Percentiles rank a stretch among this genome's conserved stretches.
Evolutionary conservation across 495 filamentous ascomycete genomes (phyloP).

Genomic region (Hypoxylon trugodes): DNA sequence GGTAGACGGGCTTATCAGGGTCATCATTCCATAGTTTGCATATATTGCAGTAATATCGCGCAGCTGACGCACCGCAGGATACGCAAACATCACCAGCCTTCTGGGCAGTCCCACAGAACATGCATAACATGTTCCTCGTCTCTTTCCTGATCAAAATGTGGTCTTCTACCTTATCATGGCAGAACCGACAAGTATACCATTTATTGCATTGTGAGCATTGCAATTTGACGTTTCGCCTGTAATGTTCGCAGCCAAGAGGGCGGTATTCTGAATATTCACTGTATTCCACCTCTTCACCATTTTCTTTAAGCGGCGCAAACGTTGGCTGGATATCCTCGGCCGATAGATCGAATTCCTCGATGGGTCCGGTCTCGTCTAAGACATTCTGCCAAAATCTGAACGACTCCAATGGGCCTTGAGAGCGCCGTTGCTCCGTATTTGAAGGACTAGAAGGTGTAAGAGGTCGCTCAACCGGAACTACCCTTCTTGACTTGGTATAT

Average conservation of each 20-base stretch:
- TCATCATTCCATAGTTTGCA: conserved; percentile 99
- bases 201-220: conserved; percentile 87
- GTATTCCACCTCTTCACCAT: conserved; percentile 47
- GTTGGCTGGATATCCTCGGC: conserved; percentile 76
- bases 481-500: conserved; percentile 64
- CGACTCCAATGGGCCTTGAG: conserved; percentile 42
- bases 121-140: conserved; percentile 97
- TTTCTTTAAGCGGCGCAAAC: conserved; percentile 62
- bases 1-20: conserved; percentile 89
- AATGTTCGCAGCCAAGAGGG: conserved; percentile 86
- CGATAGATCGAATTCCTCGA: conserved; percentile 71
- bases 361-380: conserved; percentile 39
- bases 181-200: conserved; percentile 97
- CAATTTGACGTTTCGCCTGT: conserved; percentile 93
- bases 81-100: conserved; percentile 79
- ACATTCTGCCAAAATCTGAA: conserved; percentile 54
- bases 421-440: conserved; percentile 34
- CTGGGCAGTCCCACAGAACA: conserved; percentile 91
- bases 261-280: conserved; percentile 54
- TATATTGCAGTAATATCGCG: conserved; percentile 93
- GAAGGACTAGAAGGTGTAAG: conserved; percentile 44
- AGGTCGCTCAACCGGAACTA: conserved; percentile 44
- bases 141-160: conserved; percentile 81
- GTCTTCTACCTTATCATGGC: conserved; percentile 87
- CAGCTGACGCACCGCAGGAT: conserved; percentile 76